These are phyloP conservation scores for Canavalia ensiformis DNA, from an alignment of 306 rosid genomes.

Conservation along the genomic window DNA sequence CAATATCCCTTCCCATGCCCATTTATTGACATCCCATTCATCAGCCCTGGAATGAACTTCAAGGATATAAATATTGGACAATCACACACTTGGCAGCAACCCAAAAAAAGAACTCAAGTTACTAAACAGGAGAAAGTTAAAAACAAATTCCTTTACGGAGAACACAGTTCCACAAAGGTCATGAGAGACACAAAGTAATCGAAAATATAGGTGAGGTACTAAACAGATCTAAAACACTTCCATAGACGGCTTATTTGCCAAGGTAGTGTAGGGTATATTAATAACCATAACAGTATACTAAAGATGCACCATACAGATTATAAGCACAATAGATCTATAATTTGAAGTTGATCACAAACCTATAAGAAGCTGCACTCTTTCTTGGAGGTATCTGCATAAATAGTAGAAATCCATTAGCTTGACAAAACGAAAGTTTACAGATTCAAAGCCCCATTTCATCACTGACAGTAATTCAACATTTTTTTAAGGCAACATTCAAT, in stretches of 20 bases:
- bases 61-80: slow-evolving; percentile 43
- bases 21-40: slow-evolving; percentile 99
- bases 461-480: slow-evolving; percentile 17
- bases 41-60: slow-evolving; percentile 86
- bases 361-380: slow-evolving; percentile 94
- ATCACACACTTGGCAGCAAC: slow-evolving; percentile 26
- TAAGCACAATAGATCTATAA: slow-evolving; percentile 34
- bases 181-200: slow-evolving; percentile 29
- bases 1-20: slow-evolving; percentile 94
- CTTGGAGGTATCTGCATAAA: slow-evolving; percentile 95
- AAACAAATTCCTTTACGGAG: slow-evolving; percentile 34
- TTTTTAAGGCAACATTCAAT: neutral
- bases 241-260: slow-evolving; percentile 15
- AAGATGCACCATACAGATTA: slow-evolving; percentile 36
- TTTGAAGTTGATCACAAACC: slow-evolving; percentile 65
- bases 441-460: slow-evolving; percentile 27
- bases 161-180: slow-evolving; percentile 17
- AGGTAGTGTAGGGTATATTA: slow-evolving; percentile 21
- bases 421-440: slow-evolving; percentile 8
- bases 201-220: neutral
- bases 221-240: slow-evolving; percentile 30
- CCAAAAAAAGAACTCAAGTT: neutral
- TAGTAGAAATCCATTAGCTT: slow-evolving; percentile 43
- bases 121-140: slow-evolving; percentile 25
- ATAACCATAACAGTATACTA: slow-evolving; percentile 37